Evolutionary conservation across 2,329 filamentous ascomycete species (phyloP).

Genomic region (Phialophora chinensis): DNA sequence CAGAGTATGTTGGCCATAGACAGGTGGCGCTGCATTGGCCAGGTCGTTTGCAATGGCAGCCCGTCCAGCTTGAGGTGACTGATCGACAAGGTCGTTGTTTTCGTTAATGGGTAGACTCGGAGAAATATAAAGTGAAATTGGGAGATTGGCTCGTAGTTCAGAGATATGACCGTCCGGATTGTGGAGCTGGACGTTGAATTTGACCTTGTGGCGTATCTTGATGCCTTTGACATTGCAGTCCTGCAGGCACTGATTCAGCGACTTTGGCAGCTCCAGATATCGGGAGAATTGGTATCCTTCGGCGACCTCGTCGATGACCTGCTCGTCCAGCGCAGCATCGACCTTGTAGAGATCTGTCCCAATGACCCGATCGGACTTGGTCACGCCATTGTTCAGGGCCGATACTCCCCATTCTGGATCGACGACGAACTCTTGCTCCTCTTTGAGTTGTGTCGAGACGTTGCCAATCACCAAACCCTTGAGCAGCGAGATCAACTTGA

Average conservation of each 20-base stretch:
- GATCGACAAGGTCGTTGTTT: constrained; percentile 76
- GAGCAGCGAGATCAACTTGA: constrained; percentile 83
- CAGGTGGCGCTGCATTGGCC: constrained; percentile 77
- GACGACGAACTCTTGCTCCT: constrained; percentile 72
- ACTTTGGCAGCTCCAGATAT: constrained; percentile 74
- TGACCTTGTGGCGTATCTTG: constrained; percentile 90
- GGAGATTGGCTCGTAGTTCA: constrained; percentile 81
- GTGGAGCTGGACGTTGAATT: constrained; percentile 85
- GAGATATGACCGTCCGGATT: constrained; percentile 96
- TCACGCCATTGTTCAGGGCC: constrained; percentile 43
- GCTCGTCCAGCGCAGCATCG: constrained; percentile 66
- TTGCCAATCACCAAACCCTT: constrained; percentile 88
- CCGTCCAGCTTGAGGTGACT: constrained; percentile 59
- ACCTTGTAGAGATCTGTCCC: constrained; percentile 71
- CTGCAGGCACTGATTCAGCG: constrained; percentile 81
- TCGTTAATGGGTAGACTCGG: constrained; percentile 89
- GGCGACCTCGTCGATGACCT: constrained; percentile 63
- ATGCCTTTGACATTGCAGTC: constrained; percentile 88
- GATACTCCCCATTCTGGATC: constrained; percentile 52
- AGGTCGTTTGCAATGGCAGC: constrained; percentile 61
- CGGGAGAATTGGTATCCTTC: constrained; percentile 66
- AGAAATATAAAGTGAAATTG: constrained; percentile 93
- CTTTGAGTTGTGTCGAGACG: constrained; percentile 79
- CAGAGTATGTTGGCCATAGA: constrained; percentile 87
- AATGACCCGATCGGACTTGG: constrained; percentile 68